Evolutionary conservation across 805 yeast species (phyloP).

Genomic region (Barnettozyma sucrosica): DNA sequence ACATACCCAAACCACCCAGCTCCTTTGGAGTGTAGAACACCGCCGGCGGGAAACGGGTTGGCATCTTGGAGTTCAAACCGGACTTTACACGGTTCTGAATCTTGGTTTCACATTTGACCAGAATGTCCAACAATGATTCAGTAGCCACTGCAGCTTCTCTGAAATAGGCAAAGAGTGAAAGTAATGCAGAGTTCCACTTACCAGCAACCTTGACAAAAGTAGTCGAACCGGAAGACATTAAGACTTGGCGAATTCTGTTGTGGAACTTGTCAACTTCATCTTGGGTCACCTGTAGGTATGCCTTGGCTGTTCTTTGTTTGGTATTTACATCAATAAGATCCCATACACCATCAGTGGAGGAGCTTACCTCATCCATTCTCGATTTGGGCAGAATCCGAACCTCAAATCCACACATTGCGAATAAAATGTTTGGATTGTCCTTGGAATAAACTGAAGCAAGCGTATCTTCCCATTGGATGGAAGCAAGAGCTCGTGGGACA

Average conservation of each 20-base stretch:
- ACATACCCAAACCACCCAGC: slow-evolving; percentile 95
- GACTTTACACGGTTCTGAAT: slow-evolving; percentile 91
- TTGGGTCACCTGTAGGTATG: slow-evolving; percentile 75
- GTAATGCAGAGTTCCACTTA: slow-evolving; percentile 91
- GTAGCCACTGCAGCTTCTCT: slow-evolving; percentile 92
- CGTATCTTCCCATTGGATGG: slow-evolving; percentile 73
- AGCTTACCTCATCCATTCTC: slow-evolving; percentile 47
- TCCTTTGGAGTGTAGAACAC: slow-evolving; percentile 98
- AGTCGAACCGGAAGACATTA: slow-evolving; percentile 94
- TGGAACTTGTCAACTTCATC: slow-evolving; percentile 77
- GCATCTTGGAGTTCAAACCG: slow-evolving; percentile 97
- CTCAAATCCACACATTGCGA: slow-evolving; percentile 94
- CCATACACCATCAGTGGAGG: slow-evolving; percentile 86
- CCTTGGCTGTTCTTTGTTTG: slow-evolving; percentile 84
- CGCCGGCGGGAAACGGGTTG: slow-evolving; percentile 97
- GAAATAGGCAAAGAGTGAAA: slow-evolving; percentile 81
- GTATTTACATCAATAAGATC: slow-evolving; percentile 64
- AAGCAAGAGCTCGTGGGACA: slow-evolving; percentile 68
- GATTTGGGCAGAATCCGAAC: slow-evolving; percentile 76
- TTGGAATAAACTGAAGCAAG: slow-evolving; percentile 84
- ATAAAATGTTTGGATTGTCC: slow-evolving; percentile 83
- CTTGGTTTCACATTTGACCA: slow-evolving; percentile 89
- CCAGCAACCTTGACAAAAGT: slow-evolving; percentile 92
- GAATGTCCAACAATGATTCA: slow-evolving; percentile 63
- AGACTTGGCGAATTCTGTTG: slow-evolving; percentile 77